Percentiles rank a stretch among this genome's conserved stretches.
Conservation (phyloP, 305 asterid genomes). For the Solanum hybrid region DNA sequence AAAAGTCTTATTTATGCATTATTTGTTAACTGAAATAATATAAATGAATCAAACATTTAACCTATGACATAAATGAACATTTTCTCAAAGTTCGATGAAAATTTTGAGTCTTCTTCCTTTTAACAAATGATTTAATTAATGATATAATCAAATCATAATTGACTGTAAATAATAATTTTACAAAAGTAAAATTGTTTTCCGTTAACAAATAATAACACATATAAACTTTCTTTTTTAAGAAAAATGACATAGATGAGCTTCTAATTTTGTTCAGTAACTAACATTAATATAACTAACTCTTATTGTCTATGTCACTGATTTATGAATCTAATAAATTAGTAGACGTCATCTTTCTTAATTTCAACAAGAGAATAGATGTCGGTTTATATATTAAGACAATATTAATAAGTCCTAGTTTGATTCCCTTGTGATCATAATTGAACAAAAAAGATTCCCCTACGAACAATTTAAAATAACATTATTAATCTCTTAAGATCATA, state of each 20-base stretch:
- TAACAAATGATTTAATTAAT: too few relatives aligned
- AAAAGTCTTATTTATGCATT: neutral
- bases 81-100: too few relatives aligned
- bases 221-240: neutral
- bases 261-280: neutral
- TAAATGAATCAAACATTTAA: too few relatives aligned
- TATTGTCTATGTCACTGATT: neutral
- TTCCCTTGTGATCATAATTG: neutral
- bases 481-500: neutral
- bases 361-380: neutral
- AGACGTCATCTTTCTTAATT: neutral
- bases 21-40: neutral
- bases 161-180: too few relatives aligned
- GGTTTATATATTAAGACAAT: neutral
- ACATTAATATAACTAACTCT: neutral
- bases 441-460: neutral
- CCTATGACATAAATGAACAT: neutral
- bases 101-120: neutral
- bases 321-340: neutral
- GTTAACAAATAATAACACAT: neutral
- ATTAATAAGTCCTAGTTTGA: neutral
- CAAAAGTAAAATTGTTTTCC: too few relatives aligned
- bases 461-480: neutral
- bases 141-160: neutral
- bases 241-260: neutral